Conservation (phyloP, 2,329 filamentous ascomycete species). For the Aspergillus thermomutatus region DNA sequence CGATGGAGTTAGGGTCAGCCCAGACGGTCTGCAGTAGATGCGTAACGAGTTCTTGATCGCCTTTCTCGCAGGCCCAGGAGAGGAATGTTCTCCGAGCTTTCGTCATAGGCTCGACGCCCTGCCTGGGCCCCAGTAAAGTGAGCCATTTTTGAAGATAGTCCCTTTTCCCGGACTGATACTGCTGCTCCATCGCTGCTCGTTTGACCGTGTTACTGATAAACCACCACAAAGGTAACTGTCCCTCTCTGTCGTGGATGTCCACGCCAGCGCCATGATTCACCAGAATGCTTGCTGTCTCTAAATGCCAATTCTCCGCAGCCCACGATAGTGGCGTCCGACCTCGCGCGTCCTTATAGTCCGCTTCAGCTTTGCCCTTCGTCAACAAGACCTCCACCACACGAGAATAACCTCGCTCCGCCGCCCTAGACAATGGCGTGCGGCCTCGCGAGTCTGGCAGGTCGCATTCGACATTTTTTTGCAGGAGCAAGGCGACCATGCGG, state of each 20-base stretch:
- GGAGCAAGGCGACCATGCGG: constrained; percentile 5
- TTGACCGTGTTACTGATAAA: constrained; percentile 6
- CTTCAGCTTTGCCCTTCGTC: constrained; percentile 1
- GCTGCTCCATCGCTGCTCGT: not conserved
- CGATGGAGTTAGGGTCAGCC: constrained; percentile 14
- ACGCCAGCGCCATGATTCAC: constrained; percentile 5
- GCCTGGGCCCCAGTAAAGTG: constrained; percentile 2
- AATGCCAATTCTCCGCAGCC: constrained; percentile 10
- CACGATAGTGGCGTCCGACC: constrained; percentile 10
- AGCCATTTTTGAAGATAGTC: constrained; percentile 10
- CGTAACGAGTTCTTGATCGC: constrained; percentile 5
- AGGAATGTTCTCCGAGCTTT: constrained; percentile 14
- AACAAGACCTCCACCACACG: constrained; percentile 4
- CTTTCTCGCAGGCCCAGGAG: constrained; percentile 14
- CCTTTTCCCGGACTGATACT: not conserved
- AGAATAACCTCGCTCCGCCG: constrained; percentile 4
- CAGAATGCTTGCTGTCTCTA: constrained; percentile 2
- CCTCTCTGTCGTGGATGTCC: constrained; percentile 12
- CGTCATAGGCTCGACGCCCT: constrained; percentile 10
- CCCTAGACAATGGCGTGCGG: constrained; percentile 11
- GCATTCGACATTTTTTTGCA: constrained; percentile 4
- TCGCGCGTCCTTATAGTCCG: constrained; percentile 7
- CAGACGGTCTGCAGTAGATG: constrained; percentile 10
- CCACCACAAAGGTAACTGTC: constrained; percentile 14
- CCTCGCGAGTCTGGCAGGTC: constrained; percentile 5